Conservation (phyloP, 169 alveolate species). For the Cryptosporidium ryanae region DNA sequence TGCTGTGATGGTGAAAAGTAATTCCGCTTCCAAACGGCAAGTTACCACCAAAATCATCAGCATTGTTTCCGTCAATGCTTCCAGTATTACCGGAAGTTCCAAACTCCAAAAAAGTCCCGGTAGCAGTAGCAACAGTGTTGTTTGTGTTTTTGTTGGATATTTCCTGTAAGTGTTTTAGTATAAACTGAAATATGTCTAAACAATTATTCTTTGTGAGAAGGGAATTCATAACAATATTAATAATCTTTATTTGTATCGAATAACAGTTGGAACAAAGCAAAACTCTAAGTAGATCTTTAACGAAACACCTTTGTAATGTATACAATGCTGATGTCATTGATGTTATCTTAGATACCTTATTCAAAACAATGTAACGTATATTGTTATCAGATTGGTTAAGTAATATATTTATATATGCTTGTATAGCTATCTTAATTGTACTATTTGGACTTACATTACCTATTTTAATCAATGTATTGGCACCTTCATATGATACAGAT, state of each 20-base stretch:
- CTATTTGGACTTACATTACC: slow-evolving; percentile 80
- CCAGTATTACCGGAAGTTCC: not conserved
- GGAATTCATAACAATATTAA: slow-evolving; percentile 17
- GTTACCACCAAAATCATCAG: not conserved
- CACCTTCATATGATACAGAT: slow-evolving; percentile 91
- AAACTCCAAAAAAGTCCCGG: not conserved
- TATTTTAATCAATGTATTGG: slow-evolving; percentile 83
- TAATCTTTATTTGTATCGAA: slow-evolving; percentile 40
- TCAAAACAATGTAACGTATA: slow-evolving; percentile 86
- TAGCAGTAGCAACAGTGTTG: not conserved
- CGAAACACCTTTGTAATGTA: slow-evolving; percentile 35
- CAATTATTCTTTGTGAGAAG: slow-evolving; percentile 53
- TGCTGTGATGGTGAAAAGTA: not conserved
- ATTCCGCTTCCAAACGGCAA: not conserved
- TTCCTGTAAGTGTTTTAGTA: slow-evolving; percentile 51
- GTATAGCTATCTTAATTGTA: slow-evolving; percentile 84
- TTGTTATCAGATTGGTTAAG: slow-evolving; percentile 88
- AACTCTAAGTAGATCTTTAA: slow-evolving; percentile 42
- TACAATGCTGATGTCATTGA: slow-evolving; percentile 56
- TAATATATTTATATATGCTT: slow-evolving; percentile 83
- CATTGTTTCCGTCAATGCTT: not conserved
- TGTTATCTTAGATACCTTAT: slow-evolving; percentile 77
- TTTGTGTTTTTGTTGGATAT: not conserved
- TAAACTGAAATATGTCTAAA: slow-evolving; percentile 55
- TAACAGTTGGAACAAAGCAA: slow-evolving; percentile 37